A percentile compares a stretch with the other conserved stretches of the same genome.
phyloP scores from a whole-genome alignment of 768 basidiomycete genomes.

The Daedaleopsis nitida region DNA sequence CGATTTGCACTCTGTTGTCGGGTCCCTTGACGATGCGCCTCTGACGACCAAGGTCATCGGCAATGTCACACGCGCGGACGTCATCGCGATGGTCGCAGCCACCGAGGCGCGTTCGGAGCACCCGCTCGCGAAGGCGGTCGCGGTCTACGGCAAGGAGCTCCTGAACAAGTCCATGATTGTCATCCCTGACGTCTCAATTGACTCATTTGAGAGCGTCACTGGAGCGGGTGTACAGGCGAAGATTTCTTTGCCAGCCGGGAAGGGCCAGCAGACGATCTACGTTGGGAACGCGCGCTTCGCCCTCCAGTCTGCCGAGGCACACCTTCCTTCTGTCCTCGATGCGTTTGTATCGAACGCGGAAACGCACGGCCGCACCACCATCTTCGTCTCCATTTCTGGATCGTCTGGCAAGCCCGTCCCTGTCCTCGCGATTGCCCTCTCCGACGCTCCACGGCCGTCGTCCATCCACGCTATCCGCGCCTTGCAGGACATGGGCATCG shows the following conservation, averaged over 20 bases:
- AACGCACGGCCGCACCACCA: conserved; percentile 75
- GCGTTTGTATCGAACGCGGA: conserved; percentile 75
- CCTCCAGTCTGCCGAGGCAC: conserved; percentile 49
- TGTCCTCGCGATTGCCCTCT: conserved; percentile 78
- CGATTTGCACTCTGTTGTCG: conserved; percentile 22
- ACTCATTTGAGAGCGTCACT: conserved; percentile 83
- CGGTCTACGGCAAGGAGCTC: conserved; percentile 73
- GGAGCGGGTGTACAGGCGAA: conserved; percentile 85
- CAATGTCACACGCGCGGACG: conserved; percentile 58
- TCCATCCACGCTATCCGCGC: conserved; percentile 82
- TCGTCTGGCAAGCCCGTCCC: conserved; percentile 52
- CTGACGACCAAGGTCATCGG: conserved; percentile 51
- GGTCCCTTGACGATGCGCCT: conserved; percentile 19
- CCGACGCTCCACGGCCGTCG: conserved; percentile 86
- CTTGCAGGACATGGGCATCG: conserved; percentile 86
- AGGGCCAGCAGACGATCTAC: conserved; percentile 51
- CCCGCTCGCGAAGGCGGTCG: conserved; percentile 92
- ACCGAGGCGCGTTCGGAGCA: conserved; percentile 95
- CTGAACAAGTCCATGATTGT: conserved; percentile 43
- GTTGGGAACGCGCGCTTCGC: conserved; percentile 81
- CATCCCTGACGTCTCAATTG: conserved; percentile 56
- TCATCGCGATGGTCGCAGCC: conserved; percentile 81
- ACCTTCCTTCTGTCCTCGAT: conserved; percentile 60
- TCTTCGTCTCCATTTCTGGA: conserved; percentile 71
- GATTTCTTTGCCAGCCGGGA: conserved; percentile 53